A percentile compares a stretch with the other conserved stretches of the same genome.
These are phyloP conservation scores for Cadophora gregata DNA, from an alignment of 2,329 filamentous ascomycete species.

Conservation along the genomic window DNA sequence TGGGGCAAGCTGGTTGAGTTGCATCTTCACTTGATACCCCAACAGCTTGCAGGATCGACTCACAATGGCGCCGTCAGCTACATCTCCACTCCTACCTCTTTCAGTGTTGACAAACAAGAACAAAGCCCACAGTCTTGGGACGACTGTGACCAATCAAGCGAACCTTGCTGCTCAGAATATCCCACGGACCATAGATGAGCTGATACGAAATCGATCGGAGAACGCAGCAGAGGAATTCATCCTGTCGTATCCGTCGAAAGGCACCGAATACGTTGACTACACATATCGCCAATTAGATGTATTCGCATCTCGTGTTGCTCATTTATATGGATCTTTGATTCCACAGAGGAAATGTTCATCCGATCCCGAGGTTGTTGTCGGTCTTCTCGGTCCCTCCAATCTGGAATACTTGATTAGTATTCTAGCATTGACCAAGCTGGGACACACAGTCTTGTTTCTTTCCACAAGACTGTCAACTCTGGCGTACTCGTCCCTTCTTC, in stretches of 20 bases:
- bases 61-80: background rate
- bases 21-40: background rate
- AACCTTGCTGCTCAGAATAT: background rate
- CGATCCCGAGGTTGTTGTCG: slow-evolving; percentile 49
- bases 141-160: slow-evolving; percentile 1
- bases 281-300: slow-evolving; percentile 27
- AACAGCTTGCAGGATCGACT: background rate
- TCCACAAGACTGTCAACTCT: slow-evolving; percentile 58
- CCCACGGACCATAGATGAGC: slow-evolving; percentile 31
- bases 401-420: slow-evolving; percentile 57
- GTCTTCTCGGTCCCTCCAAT: slow-evolving; percentile 54
- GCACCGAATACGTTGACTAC: slow-evolving; percentile 31
- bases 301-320: slow-evolving; percentile 27
- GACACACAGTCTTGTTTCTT: slow-evolving; percentile 58
- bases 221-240: slow-evolving; percentile 22
- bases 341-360: slow-evolving; percentile 29
- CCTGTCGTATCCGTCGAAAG: slow-evolving; percentile 24
- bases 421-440: slow-evolving; percentile 58
- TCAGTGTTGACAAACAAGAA: background rate
- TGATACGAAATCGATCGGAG: slow-evolving; percentile 29
- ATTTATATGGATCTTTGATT: slow-evolving; percentile 21
- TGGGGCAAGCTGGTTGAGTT: background rate
- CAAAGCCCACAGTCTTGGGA: background rate
- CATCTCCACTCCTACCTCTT: background rate
- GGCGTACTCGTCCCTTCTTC: slow-evolving; percentile 54